Evolutionary conservation across 2,329 filamentous ascomycete species (phyloP), one percentile per base, ranked within the genome.

Genomic region (Xenosphaeropsis pyriputrescens): DNA sequence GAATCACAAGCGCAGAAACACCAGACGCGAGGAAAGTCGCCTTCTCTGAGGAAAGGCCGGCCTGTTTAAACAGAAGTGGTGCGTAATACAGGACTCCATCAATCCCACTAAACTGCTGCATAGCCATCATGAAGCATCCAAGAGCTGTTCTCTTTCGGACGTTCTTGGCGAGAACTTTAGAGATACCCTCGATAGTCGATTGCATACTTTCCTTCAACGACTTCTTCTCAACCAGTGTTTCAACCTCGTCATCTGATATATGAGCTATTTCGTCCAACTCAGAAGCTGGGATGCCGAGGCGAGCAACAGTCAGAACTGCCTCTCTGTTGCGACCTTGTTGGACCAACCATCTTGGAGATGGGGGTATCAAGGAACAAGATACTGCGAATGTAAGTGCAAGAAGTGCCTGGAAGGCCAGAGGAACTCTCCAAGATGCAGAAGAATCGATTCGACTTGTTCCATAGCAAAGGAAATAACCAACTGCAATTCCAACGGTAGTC

Each of bases 61-160:
- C 72, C 37, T 74, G 69, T 17, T 63, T 55, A 45, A 79, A 79
- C 0, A 80, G 59, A 0, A 68, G 54, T 0, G 75, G 75, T 0
- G 74, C 71, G 40, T 79, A 79, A 64, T 72, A 22, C 17, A 75
- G 59, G 5, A 79, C 64, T 1, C 69, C 74, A 44, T 79, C 75
- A 36, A 79, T 78, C 0, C 75, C 73, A 18, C 62, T 69, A 0
- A 78, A 55, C 45, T 79, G 75, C 22, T 72, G 63, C 61, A 75
- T 72, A 2, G 60, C 65, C 50, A 78, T 64, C 37, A 75, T 52
- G 42, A 76, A 76, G 0, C 72, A 57, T 1, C 64, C 72, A 14
- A 77, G 53, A 0, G 61, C 51, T 0, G 69, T 73, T 2, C 63
- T 59, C 4, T 56, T 55, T 15, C 67, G 59, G 12, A 65, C 66